Evolutionary conservation across 73 alveolate species (phyloP).

Genomic region (Paramecium sonneborni): DNA sequence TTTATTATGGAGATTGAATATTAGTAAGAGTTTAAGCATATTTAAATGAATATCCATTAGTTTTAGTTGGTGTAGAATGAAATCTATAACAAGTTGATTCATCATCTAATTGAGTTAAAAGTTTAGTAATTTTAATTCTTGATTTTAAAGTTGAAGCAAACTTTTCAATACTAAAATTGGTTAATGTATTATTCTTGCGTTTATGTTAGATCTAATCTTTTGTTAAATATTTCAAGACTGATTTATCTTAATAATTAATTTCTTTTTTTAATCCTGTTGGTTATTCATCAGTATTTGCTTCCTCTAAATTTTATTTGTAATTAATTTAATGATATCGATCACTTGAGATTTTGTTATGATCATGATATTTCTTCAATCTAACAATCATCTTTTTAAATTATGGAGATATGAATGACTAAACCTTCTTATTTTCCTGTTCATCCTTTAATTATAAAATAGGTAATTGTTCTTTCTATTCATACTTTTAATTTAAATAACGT

Average conservation of each 20-base stretch:
- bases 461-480: background rate
- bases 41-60: background rate
- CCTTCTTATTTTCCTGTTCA: background rate
- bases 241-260: background rate
- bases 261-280: background rate
- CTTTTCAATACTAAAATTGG: background rate
- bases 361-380: background rate
- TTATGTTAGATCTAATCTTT: background rate
- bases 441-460: background rate
- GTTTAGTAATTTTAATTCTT: background rate
- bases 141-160: background rate
- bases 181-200: background rate
- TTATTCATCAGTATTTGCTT: background rate
- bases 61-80: conserved; percentile 4
- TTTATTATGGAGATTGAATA: background rate
- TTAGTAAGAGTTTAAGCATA: background rate
- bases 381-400: background rate
- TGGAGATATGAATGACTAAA: background rate
- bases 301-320: background rate
- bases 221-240: background rate
- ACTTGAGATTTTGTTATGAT: background rate
- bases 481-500: background rate
- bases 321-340: background rate
- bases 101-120: background rate
- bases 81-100: background rate